Evolutionary conservation across 257 asterid genomes (phyloP), one percentile per base, ranked within the genome.

Genomic region (Eustoma russellianum): DNA sequence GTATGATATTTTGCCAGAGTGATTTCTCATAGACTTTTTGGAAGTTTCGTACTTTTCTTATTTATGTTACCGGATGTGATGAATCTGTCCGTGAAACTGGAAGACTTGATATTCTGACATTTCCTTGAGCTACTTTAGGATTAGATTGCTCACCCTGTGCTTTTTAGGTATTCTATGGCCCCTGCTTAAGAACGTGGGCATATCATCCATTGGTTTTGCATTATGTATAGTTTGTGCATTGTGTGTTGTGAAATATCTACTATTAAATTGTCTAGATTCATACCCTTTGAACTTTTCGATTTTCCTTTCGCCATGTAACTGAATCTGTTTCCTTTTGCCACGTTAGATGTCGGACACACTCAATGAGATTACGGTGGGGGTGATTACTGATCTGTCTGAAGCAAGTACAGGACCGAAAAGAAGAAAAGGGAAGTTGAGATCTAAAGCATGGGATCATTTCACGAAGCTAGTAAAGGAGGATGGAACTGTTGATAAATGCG

Each of bases 391-490:
- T 55, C 63, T 75, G 9, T 72, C 88, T 0, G 95, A 77, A 74
- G 76, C 74, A 24, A 79, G 79, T 77, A 62, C 60, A 0, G 85
- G 85, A 5, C 88, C 77, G 61, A 84, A 84, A 60, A 79, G 83
- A 5, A 84, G 77, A 64, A 79, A 84, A 17, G 92, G 84, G 61
- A 82, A 79, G 70, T 55, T 77, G 14, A 76, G 94, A 46, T 91
- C 98, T 2, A 77, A 66, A 60, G 95, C 87, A 9, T 91, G 98
- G 98, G 80, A 80, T 55, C 95, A 87, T 66, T 91, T 91, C 68
- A 82, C 97, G 0, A 87, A 91, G 77, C 66, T 91, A 12, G 63
- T 73, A 1, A 80, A 74, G 82, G 96, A 80, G 66, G 95, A 87
- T 43, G 97, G 98, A 17, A 71, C 71, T 0, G 75, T 78, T 19